Conservation (phyloP, 2,329 filamentous ascomycete genomes). For the Ceratocystis variospora region DNA sequence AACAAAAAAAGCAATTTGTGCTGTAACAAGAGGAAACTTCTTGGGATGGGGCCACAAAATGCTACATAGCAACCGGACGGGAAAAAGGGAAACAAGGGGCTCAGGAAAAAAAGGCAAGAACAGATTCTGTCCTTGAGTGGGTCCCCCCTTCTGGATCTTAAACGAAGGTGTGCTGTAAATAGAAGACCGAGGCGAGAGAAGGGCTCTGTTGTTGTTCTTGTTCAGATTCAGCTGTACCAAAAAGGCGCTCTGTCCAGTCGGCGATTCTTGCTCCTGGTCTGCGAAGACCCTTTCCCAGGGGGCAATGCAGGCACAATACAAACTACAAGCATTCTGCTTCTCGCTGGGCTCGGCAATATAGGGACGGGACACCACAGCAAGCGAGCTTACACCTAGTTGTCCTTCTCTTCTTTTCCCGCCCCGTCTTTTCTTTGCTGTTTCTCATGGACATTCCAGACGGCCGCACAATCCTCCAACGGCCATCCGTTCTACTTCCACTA, state of each 20-base stretch:
- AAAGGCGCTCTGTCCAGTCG: no score
- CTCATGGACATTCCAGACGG: no score
- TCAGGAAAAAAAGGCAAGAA: background rate
- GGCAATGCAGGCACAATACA: background rate
- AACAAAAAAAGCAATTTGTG: background rate
- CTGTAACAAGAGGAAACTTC: slow-evolving; percentile 1
- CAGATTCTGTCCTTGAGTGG: background rate
- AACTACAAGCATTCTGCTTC: background rate
- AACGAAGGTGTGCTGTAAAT: background rate
- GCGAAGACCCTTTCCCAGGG: no score
- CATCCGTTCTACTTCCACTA: background rate
- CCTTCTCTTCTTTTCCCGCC: background rate
- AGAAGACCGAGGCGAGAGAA: background rate
- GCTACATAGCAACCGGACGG: slow-evolving; percentile 6
- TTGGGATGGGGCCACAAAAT: slow-evolving; percentile 15
- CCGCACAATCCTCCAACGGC: background rate
- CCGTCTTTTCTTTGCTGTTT: background rate
- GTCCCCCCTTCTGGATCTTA: no score
- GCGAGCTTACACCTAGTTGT: background rate
- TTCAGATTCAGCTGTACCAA: no score
- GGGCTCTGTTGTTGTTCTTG: background rate
- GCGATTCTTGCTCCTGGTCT: no score
- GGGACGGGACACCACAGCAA: background rate
- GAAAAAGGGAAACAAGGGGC: slow-evolving; percentile 7
- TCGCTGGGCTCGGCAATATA: background rate